Percentiles rank a stretch among this genome's conserved stretches.
phyloP scores from a whole-genome alignment of 306 rosid species.

The Lathyrus oleraceus region DNA sequence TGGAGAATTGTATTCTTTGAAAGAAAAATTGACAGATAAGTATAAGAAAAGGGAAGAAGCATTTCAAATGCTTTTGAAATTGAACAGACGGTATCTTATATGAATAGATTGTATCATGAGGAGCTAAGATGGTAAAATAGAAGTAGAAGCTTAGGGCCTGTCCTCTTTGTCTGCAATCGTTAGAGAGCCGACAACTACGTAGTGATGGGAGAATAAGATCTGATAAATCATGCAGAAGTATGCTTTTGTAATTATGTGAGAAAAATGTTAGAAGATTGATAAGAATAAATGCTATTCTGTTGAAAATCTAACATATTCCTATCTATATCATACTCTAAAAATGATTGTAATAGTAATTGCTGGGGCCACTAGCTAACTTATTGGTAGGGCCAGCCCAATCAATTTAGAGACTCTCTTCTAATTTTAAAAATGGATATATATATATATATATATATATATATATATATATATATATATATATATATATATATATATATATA shows the following conservation, averaged over 20 bases:
- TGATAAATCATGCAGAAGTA: background rate
- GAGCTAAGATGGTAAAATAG: conserved; percentile 2
- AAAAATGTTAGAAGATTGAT: too few relatives aligned
- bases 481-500: too few relatives aligned
- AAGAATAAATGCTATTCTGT: background rate
- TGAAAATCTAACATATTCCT: too few relatives aligned
- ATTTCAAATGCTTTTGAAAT: conserved; percentile 8
- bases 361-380: too few relatives aligned
- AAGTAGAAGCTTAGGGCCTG: background rate
- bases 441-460: too few relatives aligned
- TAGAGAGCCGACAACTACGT: background rate
- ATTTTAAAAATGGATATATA: too few relatives aligned
- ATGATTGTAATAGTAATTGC: too few relatives aligned
- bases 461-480: too few relatives aligned
- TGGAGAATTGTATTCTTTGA: background rate
- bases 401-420: too few relatives aligned
- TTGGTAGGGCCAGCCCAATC: too few relatives aligned
- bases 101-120: background rate
- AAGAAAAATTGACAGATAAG: conserved; percentile 11
- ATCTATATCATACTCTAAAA: too few relatives aligned
- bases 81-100: too few relatives aligned
- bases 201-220: background rate
- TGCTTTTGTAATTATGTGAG: background rate
- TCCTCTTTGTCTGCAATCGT: background rate
- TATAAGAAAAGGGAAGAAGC: conserved; percentile 15